Base-by-base conservation (phyloP, 129 eudicot genomes). In the Oenanthe sinensis region DNA sequence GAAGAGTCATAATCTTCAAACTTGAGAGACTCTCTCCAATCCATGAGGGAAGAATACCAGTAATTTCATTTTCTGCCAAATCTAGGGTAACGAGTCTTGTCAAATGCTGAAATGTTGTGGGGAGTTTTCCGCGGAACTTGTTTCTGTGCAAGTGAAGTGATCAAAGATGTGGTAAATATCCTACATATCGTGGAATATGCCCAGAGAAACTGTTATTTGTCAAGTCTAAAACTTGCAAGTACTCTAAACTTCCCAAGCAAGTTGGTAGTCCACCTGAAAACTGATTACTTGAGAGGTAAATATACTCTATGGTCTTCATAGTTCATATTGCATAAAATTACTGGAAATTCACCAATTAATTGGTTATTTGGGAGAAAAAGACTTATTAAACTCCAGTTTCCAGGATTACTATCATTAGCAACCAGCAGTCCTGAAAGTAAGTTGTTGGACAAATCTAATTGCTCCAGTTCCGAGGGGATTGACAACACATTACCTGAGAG, bases 31-130 rank as follows among this genome's bases (percentile, higher is more conserved):
- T 0, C 42, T 37, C 14, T 58, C 83, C 82, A 16, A 84, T 84
- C 87, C 82, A 84, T 26, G 76, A 24, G 3, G 84, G 87, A 28
- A 84, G 40, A 1, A 22, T 16, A 39, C 72, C 87, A 1, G 58
- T 14, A 1, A 84, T 37, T 26, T 40, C 75, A 71, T 71, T 71
- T 71, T 71, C 48, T 2, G 50, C 75, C 50, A 71, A 42, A 39
- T 71, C 75, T 3, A 71, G 75, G 42, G 75, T 71, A 39, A 40
- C 33, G 42, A 71, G 75, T 17, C 45, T 71, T 36, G 75, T 71
- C 75, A 71, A 17, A 71, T 71, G 49, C 33, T 71, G 75, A 71
- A 71, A 71, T 19, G 75, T 36, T 3, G 75, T 5, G 5, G 75
- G 75, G 75, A 71, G 48, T 71, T 39, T 40, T 2, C 75, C 49